A percentile compares a stretch with the other conserved stretches of the same genome.
These are phyloP conservation scores for Myxozyma kluyveri DNA, from an alignment of 805 yeast genomes.

Conservation along the genomic window DNA sequence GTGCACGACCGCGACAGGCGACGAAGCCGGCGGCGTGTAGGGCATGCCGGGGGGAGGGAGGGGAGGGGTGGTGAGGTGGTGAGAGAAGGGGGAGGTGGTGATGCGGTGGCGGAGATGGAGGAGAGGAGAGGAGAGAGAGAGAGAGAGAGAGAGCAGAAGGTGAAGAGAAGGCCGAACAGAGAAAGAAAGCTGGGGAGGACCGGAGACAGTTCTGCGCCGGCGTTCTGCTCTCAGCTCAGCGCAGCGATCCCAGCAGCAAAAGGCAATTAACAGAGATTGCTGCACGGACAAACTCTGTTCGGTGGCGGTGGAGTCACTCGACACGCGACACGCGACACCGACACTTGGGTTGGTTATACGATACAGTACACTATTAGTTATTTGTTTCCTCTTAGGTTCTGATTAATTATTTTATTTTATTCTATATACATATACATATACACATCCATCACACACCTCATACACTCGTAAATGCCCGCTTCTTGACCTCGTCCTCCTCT, in stretches of 20 bases:
- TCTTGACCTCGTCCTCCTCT: constrained; percentile 46
- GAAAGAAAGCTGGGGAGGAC: too few relatives aligned
- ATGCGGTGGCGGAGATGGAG: neutral
- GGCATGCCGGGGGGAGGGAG: constrained; percentile 20
- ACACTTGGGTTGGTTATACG: too few relatives aligned
- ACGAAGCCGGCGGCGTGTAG: constrained; percentile 28
- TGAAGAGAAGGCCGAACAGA: too few relatives aligned
- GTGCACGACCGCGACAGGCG: constrained; percentile 12
- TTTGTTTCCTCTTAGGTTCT: neutral
- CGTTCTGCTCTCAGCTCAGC: too few relatives aligned
- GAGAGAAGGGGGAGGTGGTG: neutral
- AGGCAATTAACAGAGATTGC: too few relatives aligned
- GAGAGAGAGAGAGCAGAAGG: neutral
- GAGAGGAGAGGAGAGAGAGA: neutral
- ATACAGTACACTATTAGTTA: neutral
- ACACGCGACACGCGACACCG: too few relatives aligned
- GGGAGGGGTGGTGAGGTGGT: constrained; percentile 1
- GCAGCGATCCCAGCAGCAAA: too few relatives aligned
- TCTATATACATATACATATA: neutral
- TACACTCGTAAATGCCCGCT: constrained; percentile 71
- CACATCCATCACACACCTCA: neutral
- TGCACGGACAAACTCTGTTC: too few relatives aligned
- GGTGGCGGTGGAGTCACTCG: too few relatives aligned
- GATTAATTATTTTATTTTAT: neutral
- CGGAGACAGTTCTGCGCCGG: too few relatives aligned